phyloP scores from a whole-genome alignment of 805 yeast species.

The Wickerhamiella galacta region DNA sequence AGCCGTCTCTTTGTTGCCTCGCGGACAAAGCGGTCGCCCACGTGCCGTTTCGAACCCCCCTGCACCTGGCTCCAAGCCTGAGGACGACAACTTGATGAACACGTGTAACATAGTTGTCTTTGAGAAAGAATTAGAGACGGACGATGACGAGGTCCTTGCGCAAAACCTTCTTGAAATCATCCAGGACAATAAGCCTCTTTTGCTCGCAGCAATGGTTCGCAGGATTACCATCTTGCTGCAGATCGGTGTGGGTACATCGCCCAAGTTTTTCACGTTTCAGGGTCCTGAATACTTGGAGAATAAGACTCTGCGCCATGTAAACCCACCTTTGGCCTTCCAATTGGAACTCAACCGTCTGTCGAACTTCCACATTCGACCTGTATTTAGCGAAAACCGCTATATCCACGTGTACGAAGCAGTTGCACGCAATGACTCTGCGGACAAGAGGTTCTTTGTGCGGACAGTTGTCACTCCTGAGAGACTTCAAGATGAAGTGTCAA shows the following conservation, averaged over 20 bases:
- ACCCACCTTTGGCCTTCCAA: slow-evolving; percentile 96
- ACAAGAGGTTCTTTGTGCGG: slow-evolving; percentile 90
- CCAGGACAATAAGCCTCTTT: slow-evolving; percentile 51
- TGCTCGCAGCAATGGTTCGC: slow-evolving; percentile 59
- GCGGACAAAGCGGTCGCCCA: slow-evolving; percentile 18
- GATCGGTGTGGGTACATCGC: slow-evolving; percentile 69
- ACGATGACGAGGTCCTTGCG: slow-evolving; percentile 54
- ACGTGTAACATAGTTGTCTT: slow-evolving; percentile 64
- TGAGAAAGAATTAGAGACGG: slow-evolving; percentile 33
- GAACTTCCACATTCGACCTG: slow-evolving; percentile 87
- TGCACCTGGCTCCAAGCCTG: slow-evolving; percentile 8
- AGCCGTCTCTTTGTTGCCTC: slow-evolving; percentile 58
- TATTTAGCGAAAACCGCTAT: slow-evolving; percentile 90
- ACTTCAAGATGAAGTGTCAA: slow-evolving; percentile 80
- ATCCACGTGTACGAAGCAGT: slow-evolving; percentile 94
- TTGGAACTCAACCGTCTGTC: slow-evolving; percentile 86
- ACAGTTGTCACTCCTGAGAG: slow-evolving; percentile 95
- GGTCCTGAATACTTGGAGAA: slow-evolving; percentile 79
- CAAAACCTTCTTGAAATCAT: slow-evolving; percentile 46
- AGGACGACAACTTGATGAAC: slow-evolving; percentile 34
- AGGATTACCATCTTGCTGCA: slow-evolving; percentile 88
- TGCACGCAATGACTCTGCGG: slow-evolving; percentile 85
- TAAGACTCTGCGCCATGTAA: slow-evolving; percentile 89
- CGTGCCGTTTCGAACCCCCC: slow-evolving; percentile 26
- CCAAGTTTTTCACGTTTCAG: slow-evolving; percentile 88